Evolutionary conservation across 345 rosid species (phyloP), one percentile per base, ranked within the genome.

Genomic region (Excoecaria cochinchinensis): DNA sequence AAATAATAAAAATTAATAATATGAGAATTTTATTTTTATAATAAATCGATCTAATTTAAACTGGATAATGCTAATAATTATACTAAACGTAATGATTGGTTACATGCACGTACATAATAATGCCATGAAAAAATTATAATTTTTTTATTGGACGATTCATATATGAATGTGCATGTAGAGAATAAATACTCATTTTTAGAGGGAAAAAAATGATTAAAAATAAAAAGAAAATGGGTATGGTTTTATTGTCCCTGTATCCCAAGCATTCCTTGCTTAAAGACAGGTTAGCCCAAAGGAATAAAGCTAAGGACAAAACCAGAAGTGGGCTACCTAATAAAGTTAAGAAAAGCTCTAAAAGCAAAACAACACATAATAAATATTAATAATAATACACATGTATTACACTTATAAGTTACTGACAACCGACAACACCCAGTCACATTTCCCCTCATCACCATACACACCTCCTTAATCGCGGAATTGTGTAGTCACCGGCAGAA

Each of bases 261-360:
- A 85, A 86, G 86, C 90, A 88, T 91, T 86, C 91, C 82, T 91
- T 90, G 92, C 87, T 83, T 90, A 87, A 90, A 89, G 90, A 82
- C 77, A 78, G 81, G 90, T 83, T 84, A 85, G 85, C 70, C 84
- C 84, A 85, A 82, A 25, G 84, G 93, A 90, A 88, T 87, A 89
- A 90, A 90, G 92, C 58, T 40, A 82, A 60, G 78, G 71, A 77
- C 83, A 79, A 53, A 21, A 57, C 36, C 81, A 72, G 76, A 69
- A 67, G 62, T 72, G 67, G 67, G 48, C 71, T 79, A 80, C 6
- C 21, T 5, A 80, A 14, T 39, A 16, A 64, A 83, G 80, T 53
- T 75, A 79, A 78, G 77, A 55, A 55, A 22, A 17, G 63, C 1
- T 75, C 42, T 62, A 4, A 53, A 73, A 24, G 71, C 67, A 48